Base-by-base conservation (phyloP, 176 grass and related monocot species). In the Avena sativa region DNA sequence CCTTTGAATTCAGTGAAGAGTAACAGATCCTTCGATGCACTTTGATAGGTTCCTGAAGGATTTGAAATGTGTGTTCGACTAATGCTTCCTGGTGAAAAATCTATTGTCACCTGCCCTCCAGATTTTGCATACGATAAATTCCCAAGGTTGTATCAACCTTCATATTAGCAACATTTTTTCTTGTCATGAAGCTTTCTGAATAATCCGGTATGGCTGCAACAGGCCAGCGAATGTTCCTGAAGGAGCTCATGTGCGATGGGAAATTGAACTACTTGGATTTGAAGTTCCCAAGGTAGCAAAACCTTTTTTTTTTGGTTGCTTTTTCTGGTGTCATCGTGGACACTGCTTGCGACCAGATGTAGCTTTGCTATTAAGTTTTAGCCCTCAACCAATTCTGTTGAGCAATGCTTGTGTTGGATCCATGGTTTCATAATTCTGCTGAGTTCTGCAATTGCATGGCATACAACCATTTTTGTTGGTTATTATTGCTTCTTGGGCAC, bases 111-210 rank as follows among this genome's bases (percentile, higher is more conserved):
- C 61, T 95, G 96, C 80, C 96, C 96, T 88, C 92, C 96, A 82
- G 96, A 98, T 91, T 96, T 96, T 92, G 96, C 96, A 80, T 98
- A 96, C 81, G 93, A 98, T 86, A 98, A 96, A 83, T 98, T 98
- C 81, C 85, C 90, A 89, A 95, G 96, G 96, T 98, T 66, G 71
- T 85, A 71, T 62, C 23, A 87, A 69, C n/a, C 34, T 86, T 75
- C 57, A 75, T 69, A 72, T 81, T 71, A 63, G 17, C 55, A 81
- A 49, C 11, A 20, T 80, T 87, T 62, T 12, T 80, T 83, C 53
- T 93, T 71, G 13, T 59, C 50, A 74, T 59, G 65, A 6, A 70
- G 15, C 49, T 55, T 85, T 81, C n/a, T 68, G 50, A 93, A 53
- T 79, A 64, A 87, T 84, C 19, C 61, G 15, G 36, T 89, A 44